phyloP scores from a whole-genome alignment of 192 early-diverging fungal genomes.

The Glomus cerebriforme region DNA sequence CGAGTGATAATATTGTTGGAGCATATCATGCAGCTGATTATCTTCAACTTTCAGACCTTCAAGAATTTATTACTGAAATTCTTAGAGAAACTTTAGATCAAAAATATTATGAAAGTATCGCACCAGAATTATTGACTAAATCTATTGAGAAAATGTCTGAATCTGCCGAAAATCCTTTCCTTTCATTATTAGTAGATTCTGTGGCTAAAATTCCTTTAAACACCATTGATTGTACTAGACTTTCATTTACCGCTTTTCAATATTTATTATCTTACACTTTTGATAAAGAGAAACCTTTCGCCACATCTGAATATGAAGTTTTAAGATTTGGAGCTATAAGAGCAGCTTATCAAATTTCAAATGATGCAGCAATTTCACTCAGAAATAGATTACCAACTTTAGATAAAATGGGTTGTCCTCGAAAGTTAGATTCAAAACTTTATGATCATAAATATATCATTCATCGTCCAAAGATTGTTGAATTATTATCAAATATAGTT shows the following conservation, averaged over 20 bases:
- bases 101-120: neutral
- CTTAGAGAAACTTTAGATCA: neutral
- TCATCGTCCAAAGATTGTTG: neutral
- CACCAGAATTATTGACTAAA: neutral
- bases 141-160: neutral
- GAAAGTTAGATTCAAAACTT: neutral
- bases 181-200: neutral
- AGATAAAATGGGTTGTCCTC: neutral
- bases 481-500: neutral
- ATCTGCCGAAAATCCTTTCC: neutral
- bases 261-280: slow-evolving; percentile 1
- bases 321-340: neutral
- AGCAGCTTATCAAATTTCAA: neutral
- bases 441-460: neutral
- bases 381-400: neutral
- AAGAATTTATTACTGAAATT: slow-evolving; percentile 1
- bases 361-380: neutral
- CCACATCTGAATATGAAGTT: slow-evolving; percentile 10
- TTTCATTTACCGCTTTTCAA: neutral
- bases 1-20: neutral
- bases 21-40: slow-evolving; percentile 8
- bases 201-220: slow-evolving; percentile 5
- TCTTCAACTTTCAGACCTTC: neutral
- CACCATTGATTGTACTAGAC: neutral
- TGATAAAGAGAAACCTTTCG: slow-evolving; percentile 12